Base-by-base conservation (phyloP, 2,329 filamentous ascomycete species). In the Penicillium brevicompactum region DNA sequence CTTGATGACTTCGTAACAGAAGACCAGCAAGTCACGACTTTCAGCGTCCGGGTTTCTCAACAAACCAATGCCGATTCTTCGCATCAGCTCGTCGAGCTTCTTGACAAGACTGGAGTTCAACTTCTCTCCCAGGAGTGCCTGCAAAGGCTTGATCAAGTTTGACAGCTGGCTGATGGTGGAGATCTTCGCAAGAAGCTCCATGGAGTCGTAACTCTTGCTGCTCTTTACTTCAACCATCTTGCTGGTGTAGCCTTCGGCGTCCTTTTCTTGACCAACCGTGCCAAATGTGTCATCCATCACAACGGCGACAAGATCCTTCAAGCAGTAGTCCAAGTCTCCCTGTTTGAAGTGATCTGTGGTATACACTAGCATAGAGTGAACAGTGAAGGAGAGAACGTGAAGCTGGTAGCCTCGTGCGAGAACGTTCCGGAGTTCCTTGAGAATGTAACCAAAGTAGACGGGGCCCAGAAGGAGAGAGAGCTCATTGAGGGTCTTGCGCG, bases 211-310 rank as follows among this genome's bases (percentile, higher is more conserved):
- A 70, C 92, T 97, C 80, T 97, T 99, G 80, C 90, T 97, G 74
- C 90, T 94, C 79, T 96, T 97, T 53, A 99, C 88, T 76, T 99
- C 94, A 74, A 95, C 96, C 88, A 95, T 97, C 74, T 93, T 90
- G 70, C 87, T 96, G 53, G 89, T 88, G 71, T 99, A 99, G 50
- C 92, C 94, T 65, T 97, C 92, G 0, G 93, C 93, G 66, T 99
- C 94, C 74, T 99, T 99, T 70, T 99, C 93, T 75, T 96, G 90
- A 2, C 94, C 94, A 32, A 89, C 89, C 5, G 87, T 85, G 30
- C 95, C 95, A 69, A 99, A 99, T 11, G 95, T 94, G 70, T 99
- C 95, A 67, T 99, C 94, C 90, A 99, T 94, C 60, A 97, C 88
- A 42, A 99, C 85, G 1, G 85, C 83, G 44, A 95, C 87, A 42